phyloP scores from a whole-genome alignment of 2,329 filamentous ascomycete species.

The Sporothrix protearum region DNA sequence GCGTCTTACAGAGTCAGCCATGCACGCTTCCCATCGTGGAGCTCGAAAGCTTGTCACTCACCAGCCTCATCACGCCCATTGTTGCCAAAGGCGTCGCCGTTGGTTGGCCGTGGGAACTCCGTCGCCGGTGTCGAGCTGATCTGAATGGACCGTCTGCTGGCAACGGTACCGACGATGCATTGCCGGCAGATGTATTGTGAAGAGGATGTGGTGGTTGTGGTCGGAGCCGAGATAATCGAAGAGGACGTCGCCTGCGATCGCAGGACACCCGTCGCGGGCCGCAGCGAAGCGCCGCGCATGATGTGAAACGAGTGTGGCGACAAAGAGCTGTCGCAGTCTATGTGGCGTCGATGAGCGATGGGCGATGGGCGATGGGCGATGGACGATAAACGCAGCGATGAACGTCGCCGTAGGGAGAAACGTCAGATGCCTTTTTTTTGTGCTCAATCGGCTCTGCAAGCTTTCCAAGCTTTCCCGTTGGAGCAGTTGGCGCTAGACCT shows the following conservation, averaged over 20 bases:
- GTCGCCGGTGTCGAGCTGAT: conserved; percentile 60
- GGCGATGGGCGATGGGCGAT: too few species aligned
- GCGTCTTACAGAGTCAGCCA: conserved; percentile 64
- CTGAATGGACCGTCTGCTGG: conserved; percentile 48
- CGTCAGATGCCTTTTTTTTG: conserved; percentile 1
- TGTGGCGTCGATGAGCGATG: neutral
- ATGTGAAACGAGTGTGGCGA: neutral
- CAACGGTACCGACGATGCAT: conserved; percentile 38
- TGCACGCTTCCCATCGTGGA: too few species aligned
- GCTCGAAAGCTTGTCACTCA: too few species aligned
- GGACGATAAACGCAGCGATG: too few species aligned
- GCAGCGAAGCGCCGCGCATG: conserved; percentile 24
- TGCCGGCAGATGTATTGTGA: conserved; percentile 49
- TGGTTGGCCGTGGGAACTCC: conserved; percentile 46
- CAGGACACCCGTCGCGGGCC: conserved; percentile 18
- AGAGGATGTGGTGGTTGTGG: neutral
- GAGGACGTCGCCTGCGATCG: conserved; percentile 20
- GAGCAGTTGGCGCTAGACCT: neutral
- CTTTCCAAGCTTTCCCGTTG: conserved; percentile 16
- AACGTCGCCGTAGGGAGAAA: neutral
- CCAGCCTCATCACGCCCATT: conserved; percentile 50
- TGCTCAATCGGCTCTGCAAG: neutral
- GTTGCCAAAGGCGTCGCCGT: conserved; percentile 51
- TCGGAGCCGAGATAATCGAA: neutral
- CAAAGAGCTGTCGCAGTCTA: neutral